A percentile compares a stretch with the other conserved stretches of the same genome.
Conservation (phyloP, 2,329 filamentous ascomycete species). For the Aspergillus hiratsukae region DNA sequence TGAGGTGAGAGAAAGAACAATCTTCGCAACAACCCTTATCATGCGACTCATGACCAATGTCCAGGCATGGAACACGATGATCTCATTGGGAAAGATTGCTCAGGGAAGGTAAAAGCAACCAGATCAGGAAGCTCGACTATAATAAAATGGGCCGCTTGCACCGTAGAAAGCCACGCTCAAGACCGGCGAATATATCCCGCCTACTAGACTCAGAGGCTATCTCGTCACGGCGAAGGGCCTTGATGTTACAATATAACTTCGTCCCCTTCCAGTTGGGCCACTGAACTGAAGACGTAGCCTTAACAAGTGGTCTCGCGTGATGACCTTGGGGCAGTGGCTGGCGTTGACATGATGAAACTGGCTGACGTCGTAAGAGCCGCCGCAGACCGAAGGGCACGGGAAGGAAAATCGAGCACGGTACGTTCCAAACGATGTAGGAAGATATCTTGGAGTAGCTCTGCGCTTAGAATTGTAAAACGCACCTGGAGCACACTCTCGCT, state of each 20-base stretch:
- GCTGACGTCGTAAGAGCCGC: neutral
- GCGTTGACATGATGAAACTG: neutral
- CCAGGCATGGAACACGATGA: constrained; percentile 8
- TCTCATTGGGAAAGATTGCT: constrained; percentile 7
- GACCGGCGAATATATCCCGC: neutral
- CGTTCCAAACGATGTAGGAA: constrained; percentile 13
- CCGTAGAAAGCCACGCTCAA: neutral
- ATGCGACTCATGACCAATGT: constrained; percentile 24
- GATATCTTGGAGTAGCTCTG: constrained; percentile 12
- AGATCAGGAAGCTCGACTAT: constrained; percentile 3
- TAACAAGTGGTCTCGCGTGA: neutral
- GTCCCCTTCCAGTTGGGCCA: neutral
- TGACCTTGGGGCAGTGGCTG: neutral
- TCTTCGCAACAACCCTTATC: constrained; percentile 30
- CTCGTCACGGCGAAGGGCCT: neutral
- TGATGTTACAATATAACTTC: neutral
- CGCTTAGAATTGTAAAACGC: constrained; percentile 11
- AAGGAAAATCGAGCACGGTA: constrained; percentile 13
- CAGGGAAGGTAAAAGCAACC: constrained; percentile 4
- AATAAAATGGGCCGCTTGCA: neutral
- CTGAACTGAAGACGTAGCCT: neutral
- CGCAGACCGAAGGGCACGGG: constrained; percentile 4
- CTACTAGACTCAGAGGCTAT: neutral
- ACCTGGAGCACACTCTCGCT: constrained; percentile 12
- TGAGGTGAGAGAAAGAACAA: constrained; percentile 16